phyloP scores from a whole-genome alignment of 169 alveolate species.

The Plasmodium vinckei region DNA sequence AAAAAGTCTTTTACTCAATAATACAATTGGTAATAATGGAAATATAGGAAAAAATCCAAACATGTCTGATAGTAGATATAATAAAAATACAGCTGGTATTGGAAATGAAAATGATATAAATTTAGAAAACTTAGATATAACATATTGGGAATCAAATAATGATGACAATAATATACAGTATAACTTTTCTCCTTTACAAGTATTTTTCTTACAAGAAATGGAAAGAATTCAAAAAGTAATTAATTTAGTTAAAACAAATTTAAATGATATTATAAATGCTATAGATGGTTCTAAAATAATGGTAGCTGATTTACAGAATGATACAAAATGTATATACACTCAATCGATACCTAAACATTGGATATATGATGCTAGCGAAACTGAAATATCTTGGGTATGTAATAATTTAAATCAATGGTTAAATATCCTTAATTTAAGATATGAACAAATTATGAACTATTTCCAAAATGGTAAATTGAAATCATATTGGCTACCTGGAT shows the following conservation, averaged over 20 bases:
- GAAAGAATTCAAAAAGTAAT: slow-evolving; percentile 95
- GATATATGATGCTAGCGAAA: slow-evolving; percentile 97
- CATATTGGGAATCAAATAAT: slow-evolving; percentile 69
- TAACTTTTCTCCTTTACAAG: slow-evolving; percentile 93
- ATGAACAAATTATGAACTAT: slow-evolving; percentile 94
- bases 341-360: slow-evolving; percentile 93
- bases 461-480: slow-evolving; percentile 93
- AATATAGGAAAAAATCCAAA: slow-evolving; percentile 87
- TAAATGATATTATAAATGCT: slow-evolving; percentile 92
- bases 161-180: slow-evolving; percentile 68
- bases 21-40: slow-evolving; percentile 92
- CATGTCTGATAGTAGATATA: slow-evolving; percentile 79
- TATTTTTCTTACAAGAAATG: slow-evolving; percentile 96
- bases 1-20: slow-evolving; percentile 87
- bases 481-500: slow-evolving; percentile 95
- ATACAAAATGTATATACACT: slow-evolving; percentile 90
- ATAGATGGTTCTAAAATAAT: slow-evolving; percentile 95
- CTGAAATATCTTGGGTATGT: slow-evolving; percentile 97
- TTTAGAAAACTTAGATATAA: slow-evolving; percentile 20
- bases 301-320: slow-evolving; percentile 94
- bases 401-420: slow-evolving; percentile 96
- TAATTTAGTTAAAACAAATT: slow-evolving; percentile 91
- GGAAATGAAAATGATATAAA: slow-evolving; percentile 39
- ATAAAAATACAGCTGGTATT: slow-evolving; percentile 16
- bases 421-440: slow-evolving; percentile 93